These are phyloP conservation scores for Candida ascalaphidarum DNA, from an alignment of 805 yeast genomes.

Conservation along the genomic window DNA sequence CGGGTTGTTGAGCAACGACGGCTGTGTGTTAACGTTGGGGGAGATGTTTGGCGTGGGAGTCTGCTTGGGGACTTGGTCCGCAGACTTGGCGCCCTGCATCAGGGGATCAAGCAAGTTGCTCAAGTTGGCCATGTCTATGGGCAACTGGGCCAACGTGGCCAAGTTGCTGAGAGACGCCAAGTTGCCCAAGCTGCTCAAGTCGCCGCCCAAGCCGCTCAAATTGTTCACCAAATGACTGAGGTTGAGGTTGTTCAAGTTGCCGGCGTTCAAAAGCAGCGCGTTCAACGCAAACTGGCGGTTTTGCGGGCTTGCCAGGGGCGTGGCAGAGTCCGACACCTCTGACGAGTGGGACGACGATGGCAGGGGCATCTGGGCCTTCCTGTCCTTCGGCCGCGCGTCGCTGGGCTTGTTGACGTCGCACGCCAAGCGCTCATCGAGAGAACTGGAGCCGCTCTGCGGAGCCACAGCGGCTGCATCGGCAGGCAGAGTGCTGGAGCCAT, in stretches of 20 bases:
- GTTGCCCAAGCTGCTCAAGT: slow-evolving; percentile 25
- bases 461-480: slow-evolving; percentile 2
- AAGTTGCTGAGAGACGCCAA: slow-evolving; percentile 30
- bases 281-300: too few relatives aligned
- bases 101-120: slow-evolving; percentile 20
- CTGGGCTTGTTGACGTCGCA: too few relatives aligned
- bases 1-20: slow-evolving; percentile 5
- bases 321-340: neutral
- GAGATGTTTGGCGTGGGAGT: slow-evolving; percentile 10
- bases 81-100: slow-evolving; percentile 3
- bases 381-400: too few relatives aligned
- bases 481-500: slow-evolving; percentile 1
- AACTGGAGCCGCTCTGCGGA: neutral
- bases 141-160: slow-evolving; percentile 35
- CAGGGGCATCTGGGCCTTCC: slow-evolving; percentile 9
- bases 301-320: slow-evolving; percentile 1
- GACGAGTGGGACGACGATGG: slow-evolving; percentile 17
- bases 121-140: slow-evolving; percentile 28
- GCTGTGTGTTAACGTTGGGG: slow-evolving; percentile 10
- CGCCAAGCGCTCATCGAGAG: too few relatives aligned
- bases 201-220: slow-evolving; percentile 26
- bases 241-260: slow-evolving; percentile 33
- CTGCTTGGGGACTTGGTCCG: slow-evolving; percentile 1
- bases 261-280: slow-evolving; percentile 10
- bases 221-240: slow-evolving; percentile 34